Evolutionary conservation across 768 basidiomycete species (phyloP).

Genomic region (Paxillus involutus): DNA sequence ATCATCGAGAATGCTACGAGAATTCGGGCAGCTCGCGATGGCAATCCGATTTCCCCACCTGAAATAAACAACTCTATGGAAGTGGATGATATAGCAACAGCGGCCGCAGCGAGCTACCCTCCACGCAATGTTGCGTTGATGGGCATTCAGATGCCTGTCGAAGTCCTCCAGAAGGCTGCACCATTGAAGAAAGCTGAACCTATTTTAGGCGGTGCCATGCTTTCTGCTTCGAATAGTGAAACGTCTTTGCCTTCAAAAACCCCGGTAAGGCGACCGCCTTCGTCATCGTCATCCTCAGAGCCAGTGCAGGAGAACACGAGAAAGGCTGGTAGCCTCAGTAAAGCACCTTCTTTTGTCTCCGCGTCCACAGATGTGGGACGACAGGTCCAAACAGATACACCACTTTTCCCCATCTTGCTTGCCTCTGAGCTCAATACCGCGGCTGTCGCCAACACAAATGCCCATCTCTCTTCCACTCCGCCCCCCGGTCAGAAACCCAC

Average conservation of each 20-base stretch:
- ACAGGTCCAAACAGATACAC: slow-evolving; percentile 3
- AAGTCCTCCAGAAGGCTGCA: not conserved
- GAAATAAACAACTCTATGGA: not conserved
- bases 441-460: not conserved
- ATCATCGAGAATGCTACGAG: slow-evolving; percentile 26
- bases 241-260: slow-evolving; percentile 4
- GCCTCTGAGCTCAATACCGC: slow-evolving; percentile 13
- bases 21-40: slow-evolving; percentile 23
- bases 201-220: slow-evolving; percentile 19
- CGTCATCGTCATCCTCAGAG: not conserved
- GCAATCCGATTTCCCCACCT: not conserved
- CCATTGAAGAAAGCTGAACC: slow-evolving; percentile 1
- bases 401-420: slow-evolving; percentile 9
- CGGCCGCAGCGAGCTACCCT: not conserved
- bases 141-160: not conserved
- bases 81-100: slow-evolving; percentile 1
- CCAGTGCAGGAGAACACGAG: not conserved
- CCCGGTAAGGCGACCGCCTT: not conserved
- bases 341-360: slow-evolving; percentile 6
- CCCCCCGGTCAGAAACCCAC: slow-evolving; percentile 4
- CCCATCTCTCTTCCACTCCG: not conserved
- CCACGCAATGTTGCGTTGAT: not conserved
- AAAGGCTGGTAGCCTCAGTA: not conserved
- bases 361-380: slow-evolving; percentile 13
- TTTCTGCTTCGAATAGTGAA: slow-evolving; percentile 4